Percentiles rank a stretch among this genome's conserved stretches.
phyloP scores from a whole-genome alignment of 208 protist species.

The Leishmania gerbilli region DNA sequence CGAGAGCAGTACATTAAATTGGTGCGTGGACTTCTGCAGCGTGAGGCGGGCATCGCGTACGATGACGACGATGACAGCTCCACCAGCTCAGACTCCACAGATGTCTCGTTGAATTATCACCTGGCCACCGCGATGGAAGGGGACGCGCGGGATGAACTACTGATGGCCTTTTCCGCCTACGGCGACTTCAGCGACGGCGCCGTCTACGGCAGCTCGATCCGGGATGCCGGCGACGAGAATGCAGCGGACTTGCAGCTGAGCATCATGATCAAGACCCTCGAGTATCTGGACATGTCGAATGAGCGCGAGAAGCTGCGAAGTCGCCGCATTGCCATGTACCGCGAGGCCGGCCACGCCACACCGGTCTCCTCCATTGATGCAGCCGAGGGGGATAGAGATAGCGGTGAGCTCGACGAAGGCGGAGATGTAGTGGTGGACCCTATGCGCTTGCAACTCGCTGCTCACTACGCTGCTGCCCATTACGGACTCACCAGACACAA shows the following conservation, averaged over 20 bases:
- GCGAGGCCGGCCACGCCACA: constrained; percentile 17
- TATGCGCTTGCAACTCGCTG: constrained; percentile 4
- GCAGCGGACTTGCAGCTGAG: constrained; percentile 25
- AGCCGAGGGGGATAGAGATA: constrained; percentile 10
- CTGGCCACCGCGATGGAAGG: constrained; percentile 68
- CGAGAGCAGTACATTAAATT: constrained; percentile 58
- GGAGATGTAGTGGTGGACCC: neutral
- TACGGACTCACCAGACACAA: neutral
- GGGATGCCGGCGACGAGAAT: constrained; percentile 1
- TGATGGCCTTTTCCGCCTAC: constrained; percentile 48
- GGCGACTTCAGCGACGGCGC: constrained; percentile 28
- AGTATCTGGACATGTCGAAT: constrained; percentile 85
- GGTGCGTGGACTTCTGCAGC: constrained; percentile 42
- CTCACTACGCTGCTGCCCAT: neutral
- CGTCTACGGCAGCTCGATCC: neutral
- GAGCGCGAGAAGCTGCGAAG: constrained; percentile 72
- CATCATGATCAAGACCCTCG: constrained; percentile 45
- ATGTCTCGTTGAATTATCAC: constrained; percentile 79
- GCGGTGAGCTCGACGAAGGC: constrained; percentile 13
- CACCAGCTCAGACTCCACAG: constrained; percentile 52
- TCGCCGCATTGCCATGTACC: constrained; percentile 42
- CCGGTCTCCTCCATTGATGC: constrained; percentile 19
- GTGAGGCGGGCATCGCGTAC: constrained; percentile 40
- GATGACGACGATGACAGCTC: constrained; percentile 39
- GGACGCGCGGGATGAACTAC: constrained; percentile 61